Percentiles rank a stretch among this genome's conserved stretches.
phyloP scores from a whole-genome alignment of 164 flowering plant species.

The Echeveria elegans region DNA sequence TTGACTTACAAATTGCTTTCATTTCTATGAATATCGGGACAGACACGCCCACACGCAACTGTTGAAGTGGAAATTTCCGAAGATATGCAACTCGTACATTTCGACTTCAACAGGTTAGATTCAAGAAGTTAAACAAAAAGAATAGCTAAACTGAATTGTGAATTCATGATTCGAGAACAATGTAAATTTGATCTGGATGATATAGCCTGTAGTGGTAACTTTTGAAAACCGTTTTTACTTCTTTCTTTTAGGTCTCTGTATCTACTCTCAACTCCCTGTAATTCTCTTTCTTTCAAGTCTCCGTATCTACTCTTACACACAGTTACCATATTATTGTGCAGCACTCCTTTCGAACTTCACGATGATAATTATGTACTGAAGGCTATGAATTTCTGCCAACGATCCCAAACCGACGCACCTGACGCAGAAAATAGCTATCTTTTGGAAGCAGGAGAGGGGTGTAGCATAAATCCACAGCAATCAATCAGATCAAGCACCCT shows the following conservation, averaged over 20 bases:
- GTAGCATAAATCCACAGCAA: slow-evolving; percentile 38
- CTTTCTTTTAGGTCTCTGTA: not conserved
- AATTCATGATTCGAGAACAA: too few relatives aligned
- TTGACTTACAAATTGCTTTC: not conserved
- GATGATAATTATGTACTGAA: slow-evolving; percentile 94
- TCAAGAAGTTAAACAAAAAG: not conserved
- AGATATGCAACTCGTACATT: slow-evolving; percentile 98
- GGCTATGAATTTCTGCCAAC: slow-evolving; percentile 70
- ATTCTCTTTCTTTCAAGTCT: not conserved
- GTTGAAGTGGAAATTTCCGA: slow-evolving; percentile 98
- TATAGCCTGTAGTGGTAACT: too few relatives aligned
- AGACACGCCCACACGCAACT: slow-evolving; percentile 98
- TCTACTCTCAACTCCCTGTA: not conserved
- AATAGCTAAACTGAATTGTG: not conserved
- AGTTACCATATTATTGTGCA: slow-evolving; percentile 26
- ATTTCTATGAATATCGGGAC: slow-evolving; percentile 12
- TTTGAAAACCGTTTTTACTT: not conserved
- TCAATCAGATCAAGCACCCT: slow-evolving; percentile 28
- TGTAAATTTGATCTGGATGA: too few relatives aligned
- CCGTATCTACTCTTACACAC: not conserved
- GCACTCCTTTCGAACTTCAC: slow-evolving; percentile 98
- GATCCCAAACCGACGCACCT: slow-evolving; percentile 20
- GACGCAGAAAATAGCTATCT: slow-evolving; percentile 23
- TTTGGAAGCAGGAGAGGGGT: slow-evolving; percentile 46
- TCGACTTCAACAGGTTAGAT: slow-evolving; percentile 83